Evolutionary conservation across 257 asterid species (phyloP).

Genomic region (Cynanchum wilfordii): DNA sequence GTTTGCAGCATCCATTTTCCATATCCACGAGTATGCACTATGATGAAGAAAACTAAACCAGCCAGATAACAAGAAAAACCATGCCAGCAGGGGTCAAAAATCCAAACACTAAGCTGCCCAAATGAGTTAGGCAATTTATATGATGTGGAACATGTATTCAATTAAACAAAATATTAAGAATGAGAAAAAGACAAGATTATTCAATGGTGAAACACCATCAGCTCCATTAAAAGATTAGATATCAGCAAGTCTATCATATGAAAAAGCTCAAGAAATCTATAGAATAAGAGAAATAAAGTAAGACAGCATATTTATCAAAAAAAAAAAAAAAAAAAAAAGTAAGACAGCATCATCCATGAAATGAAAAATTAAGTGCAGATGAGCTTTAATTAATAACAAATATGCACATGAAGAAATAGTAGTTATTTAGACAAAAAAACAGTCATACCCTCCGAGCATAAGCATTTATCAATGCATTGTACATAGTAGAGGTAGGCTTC

Average conservation of each 20-base stretch:
- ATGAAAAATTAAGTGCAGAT: not conserved
- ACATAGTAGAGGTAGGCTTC: slow-evolving; percentile 87
- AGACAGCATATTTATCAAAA: no score
- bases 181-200: not conserved
- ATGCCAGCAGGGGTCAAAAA: not conserved
- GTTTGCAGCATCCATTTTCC: not conserved
- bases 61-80: not conserved
- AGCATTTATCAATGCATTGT: slow-evolving; percentile 92
- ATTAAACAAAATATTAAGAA: not conserved
- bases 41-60: not conserved
- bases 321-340: no score
- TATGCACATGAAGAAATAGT: not conserved
- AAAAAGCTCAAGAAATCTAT: not conserved
- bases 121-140: not conserved
- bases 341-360: not conserved
- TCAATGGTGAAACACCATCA: not conserved
- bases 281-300: not conserved
- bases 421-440: slow-evolving; percentile 12
- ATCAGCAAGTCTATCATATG: not conserved
- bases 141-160: not conserved
- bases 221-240: not conserved
- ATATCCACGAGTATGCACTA: not conserved
- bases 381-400: not conserved
- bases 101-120: not conserved
- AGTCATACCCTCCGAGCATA: slow-evolving; percentile 81